Evolutionary conservation across 2,329 filamentous ascomycete species (phyloP).

Genomic region (Epichloe sibirici): DNA sequence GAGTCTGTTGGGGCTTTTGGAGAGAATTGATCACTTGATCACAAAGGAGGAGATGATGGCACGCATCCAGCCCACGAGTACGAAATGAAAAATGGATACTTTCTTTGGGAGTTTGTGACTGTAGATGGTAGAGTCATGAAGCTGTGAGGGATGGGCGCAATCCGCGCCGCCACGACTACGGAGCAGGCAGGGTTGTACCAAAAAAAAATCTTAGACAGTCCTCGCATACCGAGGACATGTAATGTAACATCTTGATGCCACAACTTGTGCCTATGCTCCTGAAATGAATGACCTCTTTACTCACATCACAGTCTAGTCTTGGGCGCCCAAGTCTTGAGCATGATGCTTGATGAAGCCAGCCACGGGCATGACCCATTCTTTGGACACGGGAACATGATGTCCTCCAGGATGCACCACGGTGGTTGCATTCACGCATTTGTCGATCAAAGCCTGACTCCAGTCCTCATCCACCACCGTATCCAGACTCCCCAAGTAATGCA

Average conservation of each 20-base stretch:
- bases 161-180: background rate
- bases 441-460: conserved; percentile 53
- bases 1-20: conserved; percentile 70
- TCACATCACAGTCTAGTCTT: conserved; percentile 14
- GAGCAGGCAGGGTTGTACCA: conserved; percentile 15
- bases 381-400: conserved; percentile 76
- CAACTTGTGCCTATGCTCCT: background rate
- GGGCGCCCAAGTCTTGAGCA: conserved; percentile 15
- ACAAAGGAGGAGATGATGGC: conserved; percentile 99
- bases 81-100: conserved; percentile 18
- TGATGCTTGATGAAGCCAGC: conserved; percentile 53
- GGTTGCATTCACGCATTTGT: conserved; percentile 44
- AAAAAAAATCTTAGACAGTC: conserved; percentile 18
- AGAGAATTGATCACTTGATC: conserved; percentile 93
- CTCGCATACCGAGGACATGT: conserved; percentile 16
- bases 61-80: conserved; percentile 61
- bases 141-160: background rate
- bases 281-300: background rate
- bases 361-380: conserved; percentile 67
- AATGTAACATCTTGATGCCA: conserved; percentile 13
- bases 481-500: conserved; percentile 73
- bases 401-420: conserved; percentile 70
- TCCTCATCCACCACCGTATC: conserved; percentile 81
- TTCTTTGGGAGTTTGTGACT: background rate
- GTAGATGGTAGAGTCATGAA: background rate